Percentiles rank a stretch among this genome's conserved stretches.
phyloP scores from a whole-genome alignment of 2,329 filamentous ascomycete species.

The Dactylellina sp. region DNA sequence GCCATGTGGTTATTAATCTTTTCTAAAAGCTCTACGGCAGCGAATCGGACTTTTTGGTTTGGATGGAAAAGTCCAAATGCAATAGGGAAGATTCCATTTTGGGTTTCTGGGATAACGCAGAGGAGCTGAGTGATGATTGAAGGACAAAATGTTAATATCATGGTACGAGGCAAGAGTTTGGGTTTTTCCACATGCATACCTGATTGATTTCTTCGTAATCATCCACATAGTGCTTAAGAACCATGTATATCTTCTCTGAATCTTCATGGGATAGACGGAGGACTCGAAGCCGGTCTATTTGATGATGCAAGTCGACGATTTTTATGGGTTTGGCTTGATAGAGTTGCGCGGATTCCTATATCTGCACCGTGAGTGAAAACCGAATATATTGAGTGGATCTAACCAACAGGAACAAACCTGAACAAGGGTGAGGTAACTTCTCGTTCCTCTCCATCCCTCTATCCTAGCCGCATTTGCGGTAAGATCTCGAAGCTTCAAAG shows the following conservation, averaged over 20 bases:
- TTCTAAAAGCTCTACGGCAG: constrained; percentile 82
- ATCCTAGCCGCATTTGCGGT: constrained; percentile 92
- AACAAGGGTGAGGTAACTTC: constrained; percentile 95
- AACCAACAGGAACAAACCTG: constrained; percentile 70
- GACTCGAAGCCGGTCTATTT: constrained; percentile 88
- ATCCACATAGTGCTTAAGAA: constrained; percentile 79
- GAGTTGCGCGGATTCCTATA: constrained; percentile 73
- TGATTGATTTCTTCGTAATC: constrained; percentile 85
- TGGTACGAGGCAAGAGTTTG: no score
- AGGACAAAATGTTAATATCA: no score
- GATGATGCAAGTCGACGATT: constrained; percentile 86
- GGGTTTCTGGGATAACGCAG: constrained; percentile 83
- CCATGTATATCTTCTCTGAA: constrained; percentile 85
- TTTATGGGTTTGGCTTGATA: constrained; percentile 77
- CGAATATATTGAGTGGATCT: constrained; percentile 40
- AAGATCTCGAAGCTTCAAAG: constrained; percentile 82
- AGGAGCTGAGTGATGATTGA: constrained; percentile 72
- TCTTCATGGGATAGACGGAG: constrained; percentile 81
- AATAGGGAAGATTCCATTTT: constrained; percentile 90
- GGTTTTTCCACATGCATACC: no score
- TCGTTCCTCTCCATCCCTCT: constrained; percentile 94
- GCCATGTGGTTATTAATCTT: constrained; percentile 84
- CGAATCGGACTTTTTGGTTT: constrained; percentile 79
- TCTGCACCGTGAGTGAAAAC: constrained; percentile 64
- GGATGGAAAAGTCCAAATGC: constrained; percentile 93